Base-by-base conservation (phyloP, 345 rosid genomes). In the Eucalyptus sideroxylon region DNA sequence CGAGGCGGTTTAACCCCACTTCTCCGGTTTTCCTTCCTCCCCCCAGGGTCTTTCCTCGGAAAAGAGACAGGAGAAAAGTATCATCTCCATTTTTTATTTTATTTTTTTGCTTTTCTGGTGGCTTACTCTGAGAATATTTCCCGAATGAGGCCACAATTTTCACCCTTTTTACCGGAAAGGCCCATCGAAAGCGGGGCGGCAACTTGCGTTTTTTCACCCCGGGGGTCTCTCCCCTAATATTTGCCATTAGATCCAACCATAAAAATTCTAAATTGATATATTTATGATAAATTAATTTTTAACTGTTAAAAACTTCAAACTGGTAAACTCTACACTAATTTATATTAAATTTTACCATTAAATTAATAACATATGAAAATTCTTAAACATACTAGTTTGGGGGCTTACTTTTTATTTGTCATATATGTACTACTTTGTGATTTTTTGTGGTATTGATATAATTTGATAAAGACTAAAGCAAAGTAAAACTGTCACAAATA, bases 381-480 rank as follows among this genome's bases (percentile, higher is more conserved):
- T 15, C 0, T 0, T 50, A 2, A 3, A 6, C 7, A 0, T 50
- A 50, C 1, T 50, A 50, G 1, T 50, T 50, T 50, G 7, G 6
- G 3, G 51, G 0, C 51, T 50, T 50, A 16, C 17, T 16, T 50
- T 50, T 50, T 50, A 50, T 50, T 50, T 15, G 1, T 50, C 17
- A 50, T 50, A 49, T 49, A 49, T 49, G 0, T 49, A 47, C 37
- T 11, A 49, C 0, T 49, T 49, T 49, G 15, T 49, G 1, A 12
- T 49, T 49, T 47, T 49, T 49, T 49, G 4, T 49, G 2, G 1
- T 50, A 50, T 15, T 50, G 7, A 50, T 50, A 1, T 50, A 15
- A 50, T 50, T 15, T 50, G 51, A 50, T 50, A 50, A 50, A 50
- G 17, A 50, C 3, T 50, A 50, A 50, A 50, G 51, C 0, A 50